Evolutionary conservation across 495 filamentous ascomycete species (phyloP).

Genomic region (Chaetomium cochliodes): DNA sequence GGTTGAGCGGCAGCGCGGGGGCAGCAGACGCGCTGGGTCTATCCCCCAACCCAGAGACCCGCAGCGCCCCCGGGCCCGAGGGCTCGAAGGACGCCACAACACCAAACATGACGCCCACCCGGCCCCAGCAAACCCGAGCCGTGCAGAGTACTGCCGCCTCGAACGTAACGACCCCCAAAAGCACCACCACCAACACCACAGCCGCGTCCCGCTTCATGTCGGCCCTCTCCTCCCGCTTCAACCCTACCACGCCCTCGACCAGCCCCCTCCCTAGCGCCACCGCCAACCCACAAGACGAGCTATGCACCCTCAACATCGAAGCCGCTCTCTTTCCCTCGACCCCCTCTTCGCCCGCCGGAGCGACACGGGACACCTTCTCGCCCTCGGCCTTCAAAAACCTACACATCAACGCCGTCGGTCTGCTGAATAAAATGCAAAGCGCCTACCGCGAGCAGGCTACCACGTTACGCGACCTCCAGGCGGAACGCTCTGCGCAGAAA

Average conservation of each 20-base stretch:
- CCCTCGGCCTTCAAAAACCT: slow-evolving; percentile 69
- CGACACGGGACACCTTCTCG: slow-evolving; percentile 53
- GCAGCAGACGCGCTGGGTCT: slow-evolving; percentile 25
- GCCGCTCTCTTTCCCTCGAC: slow-evolving; percentile 60
- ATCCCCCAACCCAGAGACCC: slow-evolving; percentile 11
- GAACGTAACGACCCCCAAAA: slow-evolving; percentile 39
- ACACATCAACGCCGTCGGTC: slow-evolving; percentile 62
- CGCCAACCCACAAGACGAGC: slow-evolving; percentile 18
- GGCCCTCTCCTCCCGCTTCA: slow-evolving; percentile 44
- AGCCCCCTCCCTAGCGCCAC: slow-evolving; percentile 19
- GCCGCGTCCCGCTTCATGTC: slow-evolving; percentile 48
- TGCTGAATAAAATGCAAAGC: slow-evolving; percentile 63
- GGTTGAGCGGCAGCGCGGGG: slow-evolving; percentile 35
- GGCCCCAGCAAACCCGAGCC: slow-evolving; percentile 24
- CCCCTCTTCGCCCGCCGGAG: slow-evolving; percentile 23
- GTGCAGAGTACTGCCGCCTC: slow-evolving; percentile 7
- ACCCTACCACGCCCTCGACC: slow-evolving; percentile 27
- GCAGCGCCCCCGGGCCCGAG: background rate
- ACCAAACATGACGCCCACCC: slow-evolving; percentile 37
- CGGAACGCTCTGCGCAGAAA: slow-evolving; percentile 61
- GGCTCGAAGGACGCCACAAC: slow-evolving; percentile 19
- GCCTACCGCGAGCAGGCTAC: slow-evolving; percentile 66
- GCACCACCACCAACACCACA: slow-evolving; percentile 27
- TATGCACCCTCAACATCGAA: slow-evolving; percentile 63
- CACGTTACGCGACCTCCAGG: slow-evolving; percentile 57